A percentile compares a stretch with the other conserved stretches of the same genome.
Evolutionary conservation across 1,284 basidiomycete species (phyloP).

Genomic region (Ganoderma multipileum): DNA sequence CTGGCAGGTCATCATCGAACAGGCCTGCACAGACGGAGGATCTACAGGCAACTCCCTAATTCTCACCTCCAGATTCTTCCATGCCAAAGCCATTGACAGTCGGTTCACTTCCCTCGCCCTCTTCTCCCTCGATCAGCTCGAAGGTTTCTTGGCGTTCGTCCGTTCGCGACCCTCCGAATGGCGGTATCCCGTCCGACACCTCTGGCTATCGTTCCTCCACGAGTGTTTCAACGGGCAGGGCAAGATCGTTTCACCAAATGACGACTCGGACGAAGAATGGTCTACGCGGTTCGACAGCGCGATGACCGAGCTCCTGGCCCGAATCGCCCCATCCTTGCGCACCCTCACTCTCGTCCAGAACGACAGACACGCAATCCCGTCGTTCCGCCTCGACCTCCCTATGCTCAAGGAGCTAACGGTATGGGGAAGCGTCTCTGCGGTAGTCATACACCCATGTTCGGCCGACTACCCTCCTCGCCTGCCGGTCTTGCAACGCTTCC

Average conservation of each 20-base stretch:
- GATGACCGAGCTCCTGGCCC: not conserved
- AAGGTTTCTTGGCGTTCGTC: constrained; percentile 4
- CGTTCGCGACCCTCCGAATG: not conserved
- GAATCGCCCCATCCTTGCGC: not conserved
- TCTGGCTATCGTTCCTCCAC: constrained; percentile 6
- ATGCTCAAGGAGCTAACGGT: constrained; percentile 16
- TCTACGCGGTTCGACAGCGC: not conserved
- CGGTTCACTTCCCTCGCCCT: constrained; percentile 14
- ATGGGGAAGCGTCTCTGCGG: not conserved
- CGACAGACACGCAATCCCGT: not conserved
- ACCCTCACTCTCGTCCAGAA: not conserved
- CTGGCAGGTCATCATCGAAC: constrained; percentile 11
- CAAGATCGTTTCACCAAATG: not conserved
- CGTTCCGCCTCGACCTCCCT: not conserved
- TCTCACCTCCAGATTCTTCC: constrained; percentile 18
- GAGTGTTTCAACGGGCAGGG: not conserved
- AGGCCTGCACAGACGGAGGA: constrained; percentile 18
- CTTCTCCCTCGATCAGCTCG: constrained; percentile 3
- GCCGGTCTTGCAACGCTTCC: constrained; percentile 15
- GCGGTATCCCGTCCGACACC: constrained; percentile 5
- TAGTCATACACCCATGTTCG: not conserved
- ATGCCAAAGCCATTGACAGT: constrained; percentile 2
- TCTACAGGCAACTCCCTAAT: constrained; percentile 20
- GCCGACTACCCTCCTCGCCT: not conserved
- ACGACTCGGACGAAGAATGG: not conserved